Conservation (phyloP, 176 grass and related monocot species). For the Urochloa ruziziensis region DNA sequence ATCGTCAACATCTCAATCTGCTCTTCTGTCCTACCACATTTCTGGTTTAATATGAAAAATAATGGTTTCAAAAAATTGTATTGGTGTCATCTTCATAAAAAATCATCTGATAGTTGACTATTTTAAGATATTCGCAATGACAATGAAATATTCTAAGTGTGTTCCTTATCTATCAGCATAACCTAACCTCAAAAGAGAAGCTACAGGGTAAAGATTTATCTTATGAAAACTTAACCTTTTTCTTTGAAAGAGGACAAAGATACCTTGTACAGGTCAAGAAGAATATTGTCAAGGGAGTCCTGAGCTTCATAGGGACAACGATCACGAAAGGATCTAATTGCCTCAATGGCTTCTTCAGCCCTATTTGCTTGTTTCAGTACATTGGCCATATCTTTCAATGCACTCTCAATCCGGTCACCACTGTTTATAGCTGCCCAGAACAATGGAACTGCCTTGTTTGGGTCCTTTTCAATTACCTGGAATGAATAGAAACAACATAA, state of each 20-base stretch:
- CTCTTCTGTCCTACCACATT: conserved; percentile 65
- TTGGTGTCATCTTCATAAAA: neutral
- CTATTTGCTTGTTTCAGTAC: conserved; percentile 68
- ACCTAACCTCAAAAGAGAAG: neutral
- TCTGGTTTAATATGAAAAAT: conserved; percentile 49
- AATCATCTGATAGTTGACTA: neutral
- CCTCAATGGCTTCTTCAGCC: conserved; percentile 70
- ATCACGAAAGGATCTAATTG: conserved; percentile 63
- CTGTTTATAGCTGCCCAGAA: conserved; percentile 80
- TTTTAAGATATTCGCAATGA: neutral
- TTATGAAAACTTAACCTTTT: neutral
- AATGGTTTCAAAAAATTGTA: conserved; percentile 8
- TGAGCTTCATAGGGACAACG: conserved; percentile 59
- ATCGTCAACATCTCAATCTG: conserved; percentile 62
- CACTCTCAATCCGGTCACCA: conserved; percentile 73
- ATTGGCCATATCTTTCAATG: conserved; percentile 74
- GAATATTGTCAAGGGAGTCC: conserved; percentile 61
- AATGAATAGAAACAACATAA: conserved; percentile 24
- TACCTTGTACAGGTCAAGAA: conserved; percentile 73
- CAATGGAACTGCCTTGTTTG: conserved; percentile 64
- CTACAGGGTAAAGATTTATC: neutral
- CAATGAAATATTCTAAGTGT: neutral
- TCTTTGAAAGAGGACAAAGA: neutral
- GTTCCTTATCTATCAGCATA: conserved; percentile 16
- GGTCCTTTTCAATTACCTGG: conserved; percentile 72